Evolutionary conservation across 176 grass and related monocot genomes (phyloP).

Genomic region (Triticum timopheevii): DNA sequence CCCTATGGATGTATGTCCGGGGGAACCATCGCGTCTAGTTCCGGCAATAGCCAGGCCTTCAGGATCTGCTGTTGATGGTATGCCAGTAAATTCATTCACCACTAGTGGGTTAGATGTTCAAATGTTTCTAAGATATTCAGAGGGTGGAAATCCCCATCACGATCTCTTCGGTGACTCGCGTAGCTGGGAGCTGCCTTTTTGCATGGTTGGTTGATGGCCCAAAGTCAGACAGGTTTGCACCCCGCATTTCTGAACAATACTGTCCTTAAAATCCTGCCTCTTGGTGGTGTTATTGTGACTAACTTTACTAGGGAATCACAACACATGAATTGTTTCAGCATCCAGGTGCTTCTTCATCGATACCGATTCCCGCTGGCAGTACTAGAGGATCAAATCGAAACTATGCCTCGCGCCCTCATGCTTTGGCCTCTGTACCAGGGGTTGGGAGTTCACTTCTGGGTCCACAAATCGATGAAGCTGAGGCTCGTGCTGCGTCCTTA

Average conservation of each 20-base stretch:
- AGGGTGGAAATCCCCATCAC: slow-evolving; percentile 57
- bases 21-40: slow-evolving; percentile 48
- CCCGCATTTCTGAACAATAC: slow-evolving; percentile 43
- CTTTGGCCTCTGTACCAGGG: slow-evolving; percentile 39
- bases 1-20: slow-evolving; percentile 83
- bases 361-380: slow-evolving; percentile 33
- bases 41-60: slow-evolving; percentile 3
- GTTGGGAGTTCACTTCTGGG: slow-evolving; percentile 50
- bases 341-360: slow-evolving; percentile 47
- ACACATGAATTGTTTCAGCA: slow-evolving; percentile 28
- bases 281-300: slow-evolving; percentile 13
- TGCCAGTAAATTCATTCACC: slow-evolving; percentile 37
- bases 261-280: slow-evolving; percentile 30
- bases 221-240: slow-evolving; percentile 52
- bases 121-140: slow-evolving; percentile 78
- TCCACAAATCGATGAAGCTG: slow-evolving; percentile 66
- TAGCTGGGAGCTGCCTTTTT: slow-evolving; percentile 88
- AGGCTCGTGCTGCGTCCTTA: slow-evolving; percentile 54
- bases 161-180: slow-evolving; percentile 55
- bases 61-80: slow-evolving; percentile 19
- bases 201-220: slow-evolving; percentile 91
- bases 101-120: slow-evolving; percentile 62
- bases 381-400: slow-evolving; percentile 52
- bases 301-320: slow-evolving; percentile 41
- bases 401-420: slow-evolving; percentile 30